Evolutionary conservation across 2,329 filamentous ascomycete species (phyloP).

Genomic region (Alternaria angustiovoidea): DNA sequence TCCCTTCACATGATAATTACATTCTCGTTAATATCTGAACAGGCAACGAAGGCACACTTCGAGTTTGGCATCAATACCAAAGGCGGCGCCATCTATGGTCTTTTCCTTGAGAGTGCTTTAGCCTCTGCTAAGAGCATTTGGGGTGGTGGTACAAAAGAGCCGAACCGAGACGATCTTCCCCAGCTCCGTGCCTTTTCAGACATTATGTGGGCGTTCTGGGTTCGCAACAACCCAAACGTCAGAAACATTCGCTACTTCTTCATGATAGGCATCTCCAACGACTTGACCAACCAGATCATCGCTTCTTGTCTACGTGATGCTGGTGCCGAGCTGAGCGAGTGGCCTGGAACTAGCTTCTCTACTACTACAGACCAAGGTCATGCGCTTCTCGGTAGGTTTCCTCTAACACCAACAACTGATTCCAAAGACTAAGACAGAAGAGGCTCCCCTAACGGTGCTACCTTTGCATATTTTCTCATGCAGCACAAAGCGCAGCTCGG

Average conservation of each 20-base stretch:
- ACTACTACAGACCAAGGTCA: conserved; percentile 23
- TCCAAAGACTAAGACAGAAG: neutral
- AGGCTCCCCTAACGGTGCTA: conserved; percentile 30
- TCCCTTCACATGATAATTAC: no score
- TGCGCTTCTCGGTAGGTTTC: conserved; percentile 22
- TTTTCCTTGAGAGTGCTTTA: conserved; percentile 23
- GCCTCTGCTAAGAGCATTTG: conserved; percentile 16
- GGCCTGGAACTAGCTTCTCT: conserved; percentile 28
- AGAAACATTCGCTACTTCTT: conserved; percentile 29
- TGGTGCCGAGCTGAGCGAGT: conserved; percentile 10
- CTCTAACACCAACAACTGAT: neutral
- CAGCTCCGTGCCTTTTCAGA: conserved; percentile 23
- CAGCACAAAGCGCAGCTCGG: conserved; percentile 31
- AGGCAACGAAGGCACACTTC: conserved; percentile 27
- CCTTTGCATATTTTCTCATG: conserved; percentile 34
- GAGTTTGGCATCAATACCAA: conserved; percentile 22
- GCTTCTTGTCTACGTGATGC: conserved; percentile 18
- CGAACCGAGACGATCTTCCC: conserved; percentile 19
- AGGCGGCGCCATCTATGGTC: conserved; percentile 22
- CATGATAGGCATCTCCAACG: conserved; percentile 29
- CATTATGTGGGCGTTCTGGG: conserved; percentile 34
- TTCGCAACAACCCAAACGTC: conserved; percentile 16
- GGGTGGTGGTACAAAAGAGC: conserved; percentile 5
- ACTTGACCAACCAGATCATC: conserved; percentile 25
- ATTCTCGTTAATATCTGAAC: neutral